These are phyloP conservation scores for Fusarium veterinarium DNA, from an alignment of 2,329 filamentous ascomycete genomes.

Conservation along the genomic window DNA sequence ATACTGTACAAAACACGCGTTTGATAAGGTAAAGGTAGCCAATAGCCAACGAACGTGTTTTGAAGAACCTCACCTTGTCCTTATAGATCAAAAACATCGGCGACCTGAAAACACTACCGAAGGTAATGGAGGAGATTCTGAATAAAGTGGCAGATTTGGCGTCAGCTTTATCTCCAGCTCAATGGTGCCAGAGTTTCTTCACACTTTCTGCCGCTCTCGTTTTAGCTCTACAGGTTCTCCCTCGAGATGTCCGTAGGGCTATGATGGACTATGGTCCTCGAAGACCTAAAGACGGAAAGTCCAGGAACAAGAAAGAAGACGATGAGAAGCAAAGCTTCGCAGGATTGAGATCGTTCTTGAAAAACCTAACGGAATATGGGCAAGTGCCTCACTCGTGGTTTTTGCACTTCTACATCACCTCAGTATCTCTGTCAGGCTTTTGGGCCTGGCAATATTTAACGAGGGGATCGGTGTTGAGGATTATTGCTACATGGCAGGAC, in stretches of 20 bases:
- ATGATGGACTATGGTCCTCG: constrained; percentile 65
- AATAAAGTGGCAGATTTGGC: not conserved
- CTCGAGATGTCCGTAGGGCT: constrained; percentile 56
- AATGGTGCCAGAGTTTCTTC: constrained; percentile 61
- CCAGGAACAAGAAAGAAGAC: constrained; percentile 23
- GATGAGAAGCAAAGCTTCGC: not conserved
- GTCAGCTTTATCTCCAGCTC: constrained; percentile 41
- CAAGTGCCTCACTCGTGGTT: constrained; percentile 92
- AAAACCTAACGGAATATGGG: constrained; percentile 48
- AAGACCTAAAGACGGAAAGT: constrained; percentile 39
- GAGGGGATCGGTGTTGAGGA: constrained; percentile 64
- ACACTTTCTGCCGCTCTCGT: constrained; percentile 55
- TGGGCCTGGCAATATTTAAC: constrained; percentile 75
- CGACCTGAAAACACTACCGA: not conserved
- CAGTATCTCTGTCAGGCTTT: constrained; percentile 75
- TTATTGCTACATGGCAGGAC: constrained; percentile 56
- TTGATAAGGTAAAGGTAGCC: not conserved
- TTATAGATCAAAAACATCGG: not conserved
- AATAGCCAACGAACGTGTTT: constrained; percentile 7
- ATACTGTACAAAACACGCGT: constrained; percentile 10
- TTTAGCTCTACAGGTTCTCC: constrained; percentile 57
- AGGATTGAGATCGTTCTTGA: constrained; percentile 46
- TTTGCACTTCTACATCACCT: constrained; percentile 84
- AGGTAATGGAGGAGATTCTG: constrained; percentile 9
- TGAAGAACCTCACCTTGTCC: not conserved